Conservation (phyloP, 805 yeast species). For the Nakazawaea anatomiae region DNA sequence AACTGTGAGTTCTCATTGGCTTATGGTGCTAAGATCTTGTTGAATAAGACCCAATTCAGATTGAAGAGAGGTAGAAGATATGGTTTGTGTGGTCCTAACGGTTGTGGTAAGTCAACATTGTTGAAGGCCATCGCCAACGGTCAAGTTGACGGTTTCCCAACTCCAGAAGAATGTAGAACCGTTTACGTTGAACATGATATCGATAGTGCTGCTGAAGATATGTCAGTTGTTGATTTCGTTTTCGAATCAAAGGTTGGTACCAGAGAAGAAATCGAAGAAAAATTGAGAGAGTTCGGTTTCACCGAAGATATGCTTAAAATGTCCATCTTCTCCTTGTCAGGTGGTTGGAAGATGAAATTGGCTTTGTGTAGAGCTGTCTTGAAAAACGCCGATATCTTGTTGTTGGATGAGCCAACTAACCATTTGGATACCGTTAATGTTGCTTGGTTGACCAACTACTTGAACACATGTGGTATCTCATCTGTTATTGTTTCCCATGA, state of each 20-base stretch:
- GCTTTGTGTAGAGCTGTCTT: slow-evolving; percentile 99
- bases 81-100: slow-evolving; percentile 99
- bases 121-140: slow-evolving; percentile 98
- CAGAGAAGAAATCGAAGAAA: slow-evolving; percentile 62
- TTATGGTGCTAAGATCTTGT: slow-evolving; percentile 99
- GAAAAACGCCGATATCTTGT: slow-evolving; percentile 95
- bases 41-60: slow-evolving; percentile 98
- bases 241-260: slow-evolving; percentile 75
- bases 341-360: slow-evolving; percentile 99
- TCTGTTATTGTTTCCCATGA: slow-evolving; percentile 99
- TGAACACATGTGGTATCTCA: slow-evolving; percentile 96
- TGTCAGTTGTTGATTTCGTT: slow-evolving; percentile 90
- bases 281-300: slow-evolving; percentile 89
- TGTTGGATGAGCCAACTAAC: slow-evolving; percentile 99
- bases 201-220: slow-evolving; percentile 96
- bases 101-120: slow-evolving; percentile 99
- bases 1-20: slow-evolving; percentile 99
- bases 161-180: slow-evolving; percentile 98
- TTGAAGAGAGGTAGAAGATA: slow-evolving; percentile 98
- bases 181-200: slow-evolving; percentile 99
- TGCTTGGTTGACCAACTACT: slow-evolving; percentile 99
- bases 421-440: slow-evolving; percentile 99
- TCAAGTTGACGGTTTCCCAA: slow-evolving; percentile 99
- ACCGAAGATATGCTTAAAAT: slow-evolving; percentile 84
- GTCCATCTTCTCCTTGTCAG: slow-evolving; percentile 96